Evolutionary conservation across 1,139 yeast species (phyloP), one percentile per base, ranked within the genome.

Genomic region (Yamadazyma songkhlaensis): DNA sequence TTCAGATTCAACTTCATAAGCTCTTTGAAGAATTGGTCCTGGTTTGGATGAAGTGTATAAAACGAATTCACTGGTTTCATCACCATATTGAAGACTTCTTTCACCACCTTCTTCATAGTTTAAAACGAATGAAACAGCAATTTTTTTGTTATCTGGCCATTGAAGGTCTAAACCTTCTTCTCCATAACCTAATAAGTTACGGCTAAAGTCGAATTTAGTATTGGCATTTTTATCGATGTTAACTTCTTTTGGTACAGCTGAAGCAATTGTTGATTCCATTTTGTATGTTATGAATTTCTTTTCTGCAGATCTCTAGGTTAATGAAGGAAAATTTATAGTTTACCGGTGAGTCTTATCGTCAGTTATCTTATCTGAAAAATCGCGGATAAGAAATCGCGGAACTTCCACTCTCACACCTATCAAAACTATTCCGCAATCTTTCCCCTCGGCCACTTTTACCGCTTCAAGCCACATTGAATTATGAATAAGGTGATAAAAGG

Each of bases 81-180:
- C 69, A 15, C 68, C 69, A 32, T 57, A 51, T 17, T 47, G 40
- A n/a, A 62, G 45, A 9, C 60, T 49, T 40, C 59, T 53, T 45
- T 63, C 69, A 23, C 59, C 67, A 25, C 68, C 68, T 45, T 59
- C 64, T 47, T 62, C 68, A 38, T 62, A 62, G 44, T 63, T 63
- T 34, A 63, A 44, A 15, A 63, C 65, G 39, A 63, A 62, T 15
- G 62, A 56, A 25, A 63, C 46, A 9, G 65, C 64, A 9, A 63
- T 48, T 37, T 51, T 59, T 23, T 60, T 54, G 11, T 47, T 47
- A 13, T 56, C 50, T 9, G 69, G 69, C 69, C 69, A 63, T 40
- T 56, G 41, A 25, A 57, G 52, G 26, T 60, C 55, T 23, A 57
- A 44, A 8, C 63, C 52, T 34, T 48, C 46, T 38, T 61, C 67